These are phyloP conservation scores for Sporothrix inflata DNA, from an alignment of 2,329 filamentous ascomycete genomes.

Conservation along the genomic window DNA sequence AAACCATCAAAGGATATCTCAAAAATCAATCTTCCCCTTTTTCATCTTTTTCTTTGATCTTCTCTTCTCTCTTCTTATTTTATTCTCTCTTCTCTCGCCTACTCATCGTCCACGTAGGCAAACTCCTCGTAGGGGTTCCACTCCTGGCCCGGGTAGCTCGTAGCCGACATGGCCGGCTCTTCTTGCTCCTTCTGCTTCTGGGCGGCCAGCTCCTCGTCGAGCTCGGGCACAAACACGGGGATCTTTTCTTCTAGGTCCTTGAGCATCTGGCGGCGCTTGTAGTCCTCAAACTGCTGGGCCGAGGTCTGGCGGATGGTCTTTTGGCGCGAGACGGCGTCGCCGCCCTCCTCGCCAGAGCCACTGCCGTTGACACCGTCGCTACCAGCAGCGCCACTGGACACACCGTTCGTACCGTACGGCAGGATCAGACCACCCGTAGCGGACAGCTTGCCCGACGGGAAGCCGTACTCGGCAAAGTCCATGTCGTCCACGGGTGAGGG, in stretches of 20 bases:
- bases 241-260: slow-evolving; percentile 60
- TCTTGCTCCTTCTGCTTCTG: slow-evolving; percentile 47
- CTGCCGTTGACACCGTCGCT: slow-evolving; percentile 27
- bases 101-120: slow-evolving; percentile 39
- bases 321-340: slow-evolving; percentile 35
- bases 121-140: slow-evolving; percentile 61
- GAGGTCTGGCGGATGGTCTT: slow-evolving; percentile 39
- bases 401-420: slow-evolving; percentile 27
- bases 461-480: slow-evolving; percentile 40
- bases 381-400: not conserved
- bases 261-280: slow-evolving; percentile 50
- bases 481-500: slow-evolving; percentile 48
- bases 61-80: not conserved
- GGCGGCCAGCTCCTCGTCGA: slow-evolving; percentile 34
- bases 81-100: not conserved
- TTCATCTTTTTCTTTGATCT: not conserved
- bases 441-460: slow-evolving; percentile 29
- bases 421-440: slow-evolving; percentile 30
- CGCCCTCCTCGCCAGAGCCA: slow-evolving; percentile 13
- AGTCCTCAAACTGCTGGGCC: slow-evolving; percentile 47
- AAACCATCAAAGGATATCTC: slow-evolving; percentile 1
- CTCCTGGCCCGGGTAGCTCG: slow-evolving; percentile 71
- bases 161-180: slow-evolving; percentile 65
- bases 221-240: slow-evolving; percentile 43
- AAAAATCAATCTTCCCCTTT: slow-evolving; percentile 4